phyloP scores from a whole-genome alignment of 2,329 filamentous ascomycete species.

The Uncinocarpus reesii region DNA sequence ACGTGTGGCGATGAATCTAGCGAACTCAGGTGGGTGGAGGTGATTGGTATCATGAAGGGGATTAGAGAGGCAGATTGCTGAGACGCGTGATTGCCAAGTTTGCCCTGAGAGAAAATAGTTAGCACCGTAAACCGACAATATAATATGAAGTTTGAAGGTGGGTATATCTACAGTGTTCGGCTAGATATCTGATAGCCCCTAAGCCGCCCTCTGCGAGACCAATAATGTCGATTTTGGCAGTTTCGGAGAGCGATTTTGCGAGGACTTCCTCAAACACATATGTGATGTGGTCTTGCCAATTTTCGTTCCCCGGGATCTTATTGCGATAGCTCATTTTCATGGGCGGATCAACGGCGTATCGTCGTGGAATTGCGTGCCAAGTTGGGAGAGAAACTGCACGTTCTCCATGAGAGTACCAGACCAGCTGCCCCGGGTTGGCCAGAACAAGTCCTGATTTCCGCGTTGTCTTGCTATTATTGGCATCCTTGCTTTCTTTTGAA shows the following conservation, averaged over 20 bases:
- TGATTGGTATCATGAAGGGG: conserved; percentile 28
- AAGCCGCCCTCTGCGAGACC: conserved; percentile 59
- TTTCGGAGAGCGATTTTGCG: conserved; percentile 36
- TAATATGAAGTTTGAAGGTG: background rate
- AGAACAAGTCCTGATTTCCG: conserved; percentile 53
- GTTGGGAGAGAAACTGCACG: conserved; percentile 50
- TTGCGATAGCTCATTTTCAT: conserved; percentile 48
- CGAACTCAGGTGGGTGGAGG: conserved; percentile 24
- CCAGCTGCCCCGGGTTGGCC: conserved; percentile 65
- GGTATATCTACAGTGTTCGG: conserved; percentile 42
- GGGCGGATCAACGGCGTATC: conserved; percentile 51
- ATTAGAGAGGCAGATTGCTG: conserved; percentile 31
- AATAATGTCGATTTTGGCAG: conserved; percentile 57
- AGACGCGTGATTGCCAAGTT: conserved; percentile 32
- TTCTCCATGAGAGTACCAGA: conserved; percentile 60
- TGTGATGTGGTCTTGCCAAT: conserved; percentile 50
- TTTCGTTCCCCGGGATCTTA: conserved; percentile 50
- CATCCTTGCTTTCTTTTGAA: background rate
- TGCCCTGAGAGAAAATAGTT: conserved; percentile 25
- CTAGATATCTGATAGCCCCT: conserved; percentile 49
- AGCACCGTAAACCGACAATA: too few species aligned
- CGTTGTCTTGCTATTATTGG: conserved; percentile 13
- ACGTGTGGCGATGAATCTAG: conserved; percentile 40
- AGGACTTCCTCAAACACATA: conserved; percentile 59
- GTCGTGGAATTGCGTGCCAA: conserved; percentile 51